Percentiles rank a stretch among this genome's conserved stretches.
These are phyloP conservation scores for Nymphaea colorata DNA, from an alignment of 164 flowering plant genomes.

Conservation along the genomic window DNA sequence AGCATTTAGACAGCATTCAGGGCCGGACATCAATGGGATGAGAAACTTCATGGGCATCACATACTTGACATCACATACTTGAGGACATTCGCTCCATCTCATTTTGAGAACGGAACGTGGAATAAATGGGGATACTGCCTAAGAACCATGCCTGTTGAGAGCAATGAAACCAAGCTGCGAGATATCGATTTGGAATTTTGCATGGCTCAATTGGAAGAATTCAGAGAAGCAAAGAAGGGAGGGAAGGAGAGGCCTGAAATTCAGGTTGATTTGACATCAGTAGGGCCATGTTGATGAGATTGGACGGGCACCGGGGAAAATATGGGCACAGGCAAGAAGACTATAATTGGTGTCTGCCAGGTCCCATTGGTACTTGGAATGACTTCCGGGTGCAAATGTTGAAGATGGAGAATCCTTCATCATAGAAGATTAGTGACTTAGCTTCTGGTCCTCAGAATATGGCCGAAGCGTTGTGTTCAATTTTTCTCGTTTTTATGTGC, in stretches of 20 bases:
- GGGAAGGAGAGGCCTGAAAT: slow-evolving; percentile 17
- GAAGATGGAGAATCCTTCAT: slow-evolving; percentile 10
- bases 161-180: slow-evolving; percentile 18
- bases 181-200: slow-evolving; percentile 17
- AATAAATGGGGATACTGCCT: slow-evolving; percentile 56
- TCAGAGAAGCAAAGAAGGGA: slow-evolving; percentile 16
- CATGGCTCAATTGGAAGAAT: slow-evolving; percentile 27
- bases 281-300: slow-evolving; percentile 21
- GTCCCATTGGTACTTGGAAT: slow-evolving; percentile 30
- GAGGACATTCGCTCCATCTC: slow-evolving; percentile 59
- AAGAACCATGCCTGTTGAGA: slow-evolving; percentile 33
- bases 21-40: slow-evolving; percentile 33
- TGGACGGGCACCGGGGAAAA: slow-evolving; percentile 32
- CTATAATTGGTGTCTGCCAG: slow-evolving; percentile 35
- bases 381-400: slow-evolving; percentile 30
- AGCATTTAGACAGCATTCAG: slow-evolving; percentile 46
- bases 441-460: too few species aligned
- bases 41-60: slow-evolving; percentile 30
- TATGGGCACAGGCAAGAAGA: slow-evolving; percentile 25
- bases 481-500: too few species aligned
- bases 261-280: slow-evolving; percentile 27
- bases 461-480: too few species aligned
- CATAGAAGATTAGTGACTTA: too few species aligned
- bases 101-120: slow-evolving; percentile 60
- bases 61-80: slow-evolving; percentile 28